Evolutionary conservation across 2,329 filamentous ascomycete genomes (phyloP), one percentile per base, ranked within the genome.

Genomic region (Septoria petroselini): DNA sequence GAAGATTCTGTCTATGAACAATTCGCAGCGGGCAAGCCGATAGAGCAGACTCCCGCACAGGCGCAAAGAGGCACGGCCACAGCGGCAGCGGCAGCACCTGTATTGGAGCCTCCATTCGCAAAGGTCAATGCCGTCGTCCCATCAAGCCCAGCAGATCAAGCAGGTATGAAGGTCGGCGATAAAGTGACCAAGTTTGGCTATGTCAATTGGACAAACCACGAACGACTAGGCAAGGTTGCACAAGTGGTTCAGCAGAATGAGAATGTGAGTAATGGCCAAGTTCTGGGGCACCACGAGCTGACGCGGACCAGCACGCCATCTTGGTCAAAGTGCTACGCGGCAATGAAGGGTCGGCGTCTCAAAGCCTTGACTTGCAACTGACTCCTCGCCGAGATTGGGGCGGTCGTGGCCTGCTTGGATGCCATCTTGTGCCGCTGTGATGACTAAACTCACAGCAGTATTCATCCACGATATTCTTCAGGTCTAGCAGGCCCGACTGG

Each of bases 191-290:
- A 79, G 62, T 96, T 98, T 73, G 93, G 91, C 54, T 83, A 82
- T 61, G 88, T 91, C 34, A 88, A 91, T 65, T 83, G 79, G 71
- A 75, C 81, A 58, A 97, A 97, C 66, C 86, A 97, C 66, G 90
- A 96, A 68, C 82, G 83, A 61, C 78, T 98, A 37, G 82, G 79
- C 58, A 93, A 85, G 70, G 86, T 98, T 15, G 88, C 84, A n/a
- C 86, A 95, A 65, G 85, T 86, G 50, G 91, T 98, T 1, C 85
- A 91, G 65, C 86, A 86, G 57, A 95, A 89, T 63, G 88, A 95
- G 76, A 88, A 85, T 58, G 91, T 94, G 79, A 75, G 86, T 80
- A 8, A 25, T 6, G 21, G 1, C 23, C 3, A 8, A n/a, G 41
- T 48, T 35, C 12, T 15, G 18, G 8, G 2, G 12, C n/a, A 15